Conservation (phyloP, 768 basidiomycete species). For the Agaricus sinodeliciosus region DNA sequence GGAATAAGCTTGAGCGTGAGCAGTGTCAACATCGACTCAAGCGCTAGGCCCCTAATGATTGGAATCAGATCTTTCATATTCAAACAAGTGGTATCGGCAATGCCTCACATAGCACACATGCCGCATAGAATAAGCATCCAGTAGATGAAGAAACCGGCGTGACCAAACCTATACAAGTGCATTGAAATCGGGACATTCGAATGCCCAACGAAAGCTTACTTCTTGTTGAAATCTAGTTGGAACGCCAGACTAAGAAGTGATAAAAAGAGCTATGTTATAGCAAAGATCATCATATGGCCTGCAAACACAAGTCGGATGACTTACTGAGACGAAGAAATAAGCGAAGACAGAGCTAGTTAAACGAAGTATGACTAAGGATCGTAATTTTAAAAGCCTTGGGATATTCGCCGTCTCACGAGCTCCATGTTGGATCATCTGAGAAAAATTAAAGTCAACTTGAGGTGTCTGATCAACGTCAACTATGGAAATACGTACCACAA, state of each 20-base stretch:
- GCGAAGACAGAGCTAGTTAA: slow-evolving; percentile 22
- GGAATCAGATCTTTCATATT: neutral
- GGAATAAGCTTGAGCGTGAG: slow-evolving; percentile 46
- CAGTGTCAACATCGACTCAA: slow-evolving; percentile 55
- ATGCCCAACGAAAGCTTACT: slow-evolving; percentile 19
- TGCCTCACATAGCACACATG: slow-evolving; percentile 50
- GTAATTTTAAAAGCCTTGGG: slow-evolving; percentile 18
- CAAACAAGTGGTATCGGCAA: neutral
- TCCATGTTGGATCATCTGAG: slow-evolving; percentile 24
- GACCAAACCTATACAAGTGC: slow-evolving; percentile 31
- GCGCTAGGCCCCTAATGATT: slow-evolving; percentile 43
- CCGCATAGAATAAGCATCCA: slow-evolving; percentile 61
- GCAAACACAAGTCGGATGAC: slow-evolving; percentile 1
- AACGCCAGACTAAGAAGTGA: slow-evolving; percentile 56
- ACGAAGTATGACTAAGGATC: slow-evolving; percentile 25
- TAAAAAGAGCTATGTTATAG: slow-evolving; percentile 39
- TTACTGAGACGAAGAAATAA: slow-evolving; percentile 34
- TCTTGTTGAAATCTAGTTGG: slow-evolving; percentile 45
- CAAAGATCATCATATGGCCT: neutral
- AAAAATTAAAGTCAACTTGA: neutral
- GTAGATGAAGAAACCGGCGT: slow-evolving; percentile 51
- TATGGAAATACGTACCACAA: slow-evolving; percentile 27
- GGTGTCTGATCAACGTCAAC: neutral
- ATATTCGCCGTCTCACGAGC: slow-evolving; percentile 27
- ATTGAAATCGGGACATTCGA: neutral